Evolutionary conservation across 345 rosid species (phyloP).

Genomic region (Ceriops decandra): DNA sequence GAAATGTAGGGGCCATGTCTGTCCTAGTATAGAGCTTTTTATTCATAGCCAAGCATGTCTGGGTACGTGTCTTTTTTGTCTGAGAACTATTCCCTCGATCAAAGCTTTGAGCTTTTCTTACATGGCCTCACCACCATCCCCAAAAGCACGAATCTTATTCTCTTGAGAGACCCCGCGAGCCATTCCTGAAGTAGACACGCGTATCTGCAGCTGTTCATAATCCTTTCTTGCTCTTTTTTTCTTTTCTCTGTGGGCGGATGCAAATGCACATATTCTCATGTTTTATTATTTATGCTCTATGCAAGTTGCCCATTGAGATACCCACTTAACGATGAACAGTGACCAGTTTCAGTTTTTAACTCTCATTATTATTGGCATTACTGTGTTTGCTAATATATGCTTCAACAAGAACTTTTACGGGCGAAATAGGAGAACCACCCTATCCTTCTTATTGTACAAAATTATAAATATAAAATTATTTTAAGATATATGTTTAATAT

Average conservation of each 20-base stretch:
- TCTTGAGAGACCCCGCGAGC: slow-evolving; percentile 37
- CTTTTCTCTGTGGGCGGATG: slow-evolving; percentile 6
- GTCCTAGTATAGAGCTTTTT: slow-evolving; percentile 16
- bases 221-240: neutral
- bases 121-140: slow-evolving; percentile 49
- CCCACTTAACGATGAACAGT: neutral
- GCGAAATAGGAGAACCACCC: neutral
- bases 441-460: neutral
- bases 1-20: slow-evolving; percentile 13
- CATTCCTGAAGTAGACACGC: slow-evolving; percentile 35
- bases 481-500: too few relatives aligned
- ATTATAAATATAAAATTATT: too few relatives aligned
- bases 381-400: neutral
- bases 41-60: slow-evolving; percentile 16
- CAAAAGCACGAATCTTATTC: slow-evolving; percentile 55
- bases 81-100: slow-evolving; percentile 23
- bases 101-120: slow-evolving; percentile 27
- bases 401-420: neutral
- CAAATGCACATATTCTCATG: slow-evolving; percentile 12
- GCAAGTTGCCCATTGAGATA: neutral
- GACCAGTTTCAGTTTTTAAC: neutral
- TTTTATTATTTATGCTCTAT: neutral
- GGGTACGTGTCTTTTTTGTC: slow-evolving; percentile 14
- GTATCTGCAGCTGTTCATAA: slow-evolving; percentile 9
- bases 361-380: slow-evolving; percentile 3